Base-by-base conservation (phyloP, 345 rosid genomes). In the Populus simonii region DNA sequence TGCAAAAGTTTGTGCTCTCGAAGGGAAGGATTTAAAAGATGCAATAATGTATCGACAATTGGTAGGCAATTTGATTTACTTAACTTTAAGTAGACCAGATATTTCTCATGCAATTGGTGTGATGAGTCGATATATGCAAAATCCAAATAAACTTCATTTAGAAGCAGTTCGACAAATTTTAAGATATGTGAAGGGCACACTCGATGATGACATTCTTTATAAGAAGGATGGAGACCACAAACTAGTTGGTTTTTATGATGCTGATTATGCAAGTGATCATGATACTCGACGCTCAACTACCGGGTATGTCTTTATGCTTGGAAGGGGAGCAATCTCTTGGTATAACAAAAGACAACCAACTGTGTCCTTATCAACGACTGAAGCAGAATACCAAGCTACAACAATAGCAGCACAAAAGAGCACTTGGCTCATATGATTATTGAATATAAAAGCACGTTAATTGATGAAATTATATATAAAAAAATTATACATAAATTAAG, bases 141-240 rank as follows among this genome's bases (percentile, higher is more conserved):
- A 53, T 12, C 75, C 66, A 18, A 72, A 72, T 49, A 55, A 72
- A 18, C 45, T 66, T 33, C 47, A 72, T 72, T n/a, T 72, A 6
- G 31, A 53, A 72, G 75, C 18, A 7, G 75, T 18, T 9, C 6
- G 20, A 0, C 12, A 36, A 70, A n/a, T n/a, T 1, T 18, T 43
- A 18, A 70, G 57, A 43, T 70, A 70, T n/a, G n/a, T 23, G 11
- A 70, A 70, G 57, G 16, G 12, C 13, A 39, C 57, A 70, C 0
- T 11, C 2, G 35, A 23, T 10, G 23, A 15, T 43, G 73, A 33
- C 7, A 2, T 70, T 5, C 0, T 70, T 11, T 70, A 70, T n/a
- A 43, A 70, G 43, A 70, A 11, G 23, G 35, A 33, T 41, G n/a
- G 8, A 70, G 73, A 70, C 0, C 43, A 57, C 23, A 70, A n/a